These are phyloP conservation scores for Venturia nashicola DNA, from an alignment of 2,329 filamentous ascomycete genomes.

Conservation along the genomic window DNA sequence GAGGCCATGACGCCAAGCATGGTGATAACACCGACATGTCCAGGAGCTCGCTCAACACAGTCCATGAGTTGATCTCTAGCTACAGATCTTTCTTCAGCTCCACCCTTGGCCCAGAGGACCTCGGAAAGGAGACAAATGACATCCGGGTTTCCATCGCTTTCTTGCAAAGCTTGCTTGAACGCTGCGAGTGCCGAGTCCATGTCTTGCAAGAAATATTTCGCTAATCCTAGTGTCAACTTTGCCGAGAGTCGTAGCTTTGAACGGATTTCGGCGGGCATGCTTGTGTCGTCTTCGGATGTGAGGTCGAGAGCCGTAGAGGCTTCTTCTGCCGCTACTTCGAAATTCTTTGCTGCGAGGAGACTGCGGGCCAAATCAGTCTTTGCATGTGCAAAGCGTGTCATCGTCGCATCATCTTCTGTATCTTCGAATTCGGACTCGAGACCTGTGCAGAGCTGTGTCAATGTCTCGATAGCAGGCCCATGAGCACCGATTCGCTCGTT, in stretches of 20 bases:
- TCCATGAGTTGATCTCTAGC: conserved; percentile 72
- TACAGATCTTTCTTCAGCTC: conserved; percentile 58
- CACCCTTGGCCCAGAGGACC: conserved; percentile 83
- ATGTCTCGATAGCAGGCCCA: conserved; percentile 45
- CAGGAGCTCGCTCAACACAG: conserved; percentile 59
- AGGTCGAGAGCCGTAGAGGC: conserved; percentile 72
- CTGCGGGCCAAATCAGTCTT: conserved; percentile 81
- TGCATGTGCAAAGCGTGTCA: conserved; percentile 67
- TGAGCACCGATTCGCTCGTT: conserved; percentile 68
- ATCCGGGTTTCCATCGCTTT: conserved; percentile 66
- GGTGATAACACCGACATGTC: conserved; percentile 68
- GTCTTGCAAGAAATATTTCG: conserved; percentile 58
- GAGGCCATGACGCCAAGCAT: conserved; percentile 76
- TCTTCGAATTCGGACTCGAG: conserved; percentile 77
- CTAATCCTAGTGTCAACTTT: conserved; percentile 73
- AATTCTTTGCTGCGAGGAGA: conserved; percentile 57
- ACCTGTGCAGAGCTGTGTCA: conserved; percentile 54
- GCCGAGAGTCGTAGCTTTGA: conserved; percentile 67
- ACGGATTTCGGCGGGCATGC: conserved; percentile 52
- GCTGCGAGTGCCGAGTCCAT: conserved; percentile 61
- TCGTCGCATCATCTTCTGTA: conserved; percentile 61
- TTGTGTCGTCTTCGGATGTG: conserved; percentile 56
- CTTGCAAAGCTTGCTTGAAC: conserved; percentile 68
- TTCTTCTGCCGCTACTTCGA: conserved; percentile 60
- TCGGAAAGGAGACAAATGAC: conserved; percentile 80